Evolutionary conservation across 768 basidiomycete species (phyloP), one percentile per base, ranked within the genome.

Genomic region (Mycena maculata): DNA sequence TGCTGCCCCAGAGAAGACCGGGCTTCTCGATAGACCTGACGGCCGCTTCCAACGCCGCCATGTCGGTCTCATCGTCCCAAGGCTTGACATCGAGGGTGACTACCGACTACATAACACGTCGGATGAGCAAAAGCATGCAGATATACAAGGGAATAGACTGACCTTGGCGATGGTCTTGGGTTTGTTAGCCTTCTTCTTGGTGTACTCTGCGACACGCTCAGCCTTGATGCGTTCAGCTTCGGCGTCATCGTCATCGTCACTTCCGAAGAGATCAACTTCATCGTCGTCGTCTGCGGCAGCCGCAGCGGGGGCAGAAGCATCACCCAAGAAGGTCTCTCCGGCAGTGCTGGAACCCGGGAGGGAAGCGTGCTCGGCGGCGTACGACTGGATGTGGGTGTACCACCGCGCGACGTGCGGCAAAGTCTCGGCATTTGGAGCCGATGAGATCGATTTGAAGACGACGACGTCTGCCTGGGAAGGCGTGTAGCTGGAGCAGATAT

Each of bases 41-140:
- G 44, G 86, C 75, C 18, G 84, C 79, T 81, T 99, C 97, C 73
- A 99, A 85, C 55, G 84, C 92, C 47, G 76, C 86, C 96, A 99
- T 96, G 81, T 98, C 95, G 55, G 98, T 99, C 84, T 98, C 96
- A 77, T 99, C 97, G 78, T 99, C 97, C 97, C 96, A 98, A 42
- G 97, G 96, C 83, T 99, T 99, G 69, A 99, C 96, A 72, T 99
- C 97, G 73, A 99, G 83, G 50, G 97, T 99, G 55, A 99, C 98
- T 68, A 99, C 90, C 72, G 98, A 99, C 95, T 98, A 79, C 22
- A 50, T 28, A 30, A 20, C 11, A 44, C n/a, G 23, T 58, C 27
- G 31, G 41, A 64, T 70, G 33, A 52, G 73, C 72, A 20, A 52
- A 41, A 38, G 4, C 23, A 65, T 44, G 42, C 42, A 28, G 56